A percentile compares a stretch with the other conserved stretches of the same genome.
Conservation (phyloP, 1,284 basidiomycete genomes). For the Entoloma clypeatum region DNA sequence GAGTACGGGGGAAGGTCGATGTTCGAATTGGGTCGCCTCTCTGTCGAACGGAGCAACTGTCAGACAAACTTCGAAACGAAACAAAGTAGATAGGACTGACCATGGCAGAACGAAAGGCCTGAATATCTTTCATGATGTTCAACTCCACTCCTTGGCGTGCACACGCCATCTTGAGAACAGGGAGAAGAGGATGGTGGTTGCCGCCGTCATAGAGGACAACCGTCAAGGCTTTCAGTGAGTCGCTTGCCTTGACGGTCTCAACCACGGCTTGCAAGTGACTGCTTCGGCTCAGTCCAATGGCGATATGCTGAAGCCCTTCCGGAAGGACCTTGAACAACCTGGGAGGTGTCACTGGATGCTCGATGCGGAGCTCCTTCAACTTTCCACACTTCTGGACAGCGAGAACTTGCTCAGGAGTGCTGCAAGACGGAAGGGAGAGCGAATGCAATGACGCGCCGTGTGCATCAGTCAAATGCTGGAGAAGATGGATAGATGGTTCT, state of each 20-base stretch:
- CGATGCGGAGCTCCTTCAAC: conserved; percentile 51
- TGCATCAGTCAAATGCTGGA: conserved; percentile 48
- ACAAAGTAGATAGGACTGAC: conserved; percentile 33
- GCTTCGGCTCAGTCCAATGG: conserved; percentile 54
- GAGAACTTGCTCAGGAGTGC: conserved; percentile 42
- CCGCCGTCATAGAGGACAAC: conserved; percentile 48
- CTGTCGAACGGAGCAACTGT: conserved; percentile 21
- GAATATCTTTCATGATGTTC: conserved; percentile 41
- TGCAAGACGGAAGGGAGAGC: conserved; percentile 53
- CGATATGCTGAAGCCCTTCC: conserved; percentile 46
- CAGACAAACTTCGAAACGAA: conserved; percentile 6
- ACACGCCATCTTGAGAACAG: conserved; percentile 53
- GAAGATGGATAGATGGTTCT: conserved; percentile 47
- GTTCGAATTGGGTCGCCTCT: conserved; percentile 30
- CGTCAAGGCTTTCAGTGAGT: conserved; percentile 40
- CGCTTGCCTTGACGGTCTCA: conserved; percentile 42
- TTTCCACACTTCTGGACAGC: conserved; percentile 44
- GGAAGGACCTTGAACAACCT: conserved; percentile 50
- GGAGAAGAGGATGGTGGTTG: conserved; percentile 41
- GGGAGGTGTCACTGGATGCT: conserved; percentile 43
- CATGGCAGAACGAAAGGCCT: conserved; percentile 42
- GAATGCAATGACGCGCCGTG: conserved; percentile 48
- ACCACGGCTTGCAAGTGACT: conserved; percentile 50
- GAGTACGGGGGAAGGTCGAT: conserved; percentile 22
- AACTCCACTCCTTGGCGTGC: conserved; percentile 50